Evolutionary conservation across 495 filamentous ascomycete genomes (phyloP).

Genomic region (Filosporella fistucella): DNA sequence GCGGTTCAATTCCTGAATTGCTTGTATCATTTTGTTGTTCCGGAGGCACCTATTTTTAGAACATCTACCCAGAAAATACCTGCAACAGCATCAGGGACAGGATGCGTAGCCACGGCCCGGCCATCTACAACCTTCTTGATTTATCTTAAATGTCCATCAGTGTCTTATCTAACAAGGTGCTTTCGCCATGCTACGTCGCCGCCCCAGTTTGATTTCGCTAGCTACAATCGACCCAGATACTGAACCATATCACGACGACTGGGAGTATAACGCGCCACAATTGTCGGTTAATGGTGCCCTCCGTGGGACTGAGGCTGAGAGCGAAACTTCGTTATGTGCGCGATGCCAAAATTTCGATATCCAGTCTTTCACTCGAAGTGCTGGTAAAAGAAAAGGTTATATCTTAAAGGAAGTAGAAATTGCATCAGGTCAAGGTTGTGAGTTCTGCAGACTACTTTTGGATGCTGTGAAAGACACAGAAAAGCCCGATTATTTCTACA

Average conservation of each 20-base stretch:
- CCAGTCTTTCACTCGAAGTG: not conserved
- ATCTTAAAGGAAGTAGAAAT: not conserved
- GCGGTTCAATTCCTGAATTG: too few species aligned
- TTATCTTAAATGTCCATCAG: too few species aligned
- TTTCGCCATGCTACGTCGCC: not conserved
- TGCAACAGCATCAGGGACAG: too few species aligned
- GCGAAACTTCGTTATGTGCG: not conserved
- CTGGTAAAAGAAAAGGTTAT: not conserved
- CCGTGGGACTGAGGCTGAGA: not conserved
- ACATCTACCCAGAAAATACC: too few species aligned
- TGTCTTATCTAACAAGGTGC: not conserved
- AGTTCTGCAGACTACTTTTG: not conserved
- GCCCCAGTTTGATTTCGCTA: not conserved
- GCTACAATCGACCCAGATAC: not conserved
- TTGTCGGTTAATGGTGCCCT: not conserved
- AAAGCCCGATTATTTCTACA: not conserved
- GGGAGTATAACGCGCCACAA: not conserved
- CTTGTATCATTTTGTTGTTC: too few species aligned
- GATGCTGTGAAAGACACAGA: not conserved
- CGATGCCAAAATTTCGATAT: not conserved
- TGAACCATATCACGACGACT: not conserved
- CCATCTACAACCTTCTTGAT: too few species aligned
- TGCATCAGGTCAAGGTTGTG: not conserved
- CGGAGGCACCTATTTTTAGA: too few species aligned
- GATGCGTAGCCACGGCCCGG: too few species aligned